Percentiles rank a stretch among this genome's conserved stretches.
Conservation (phyloP, 306 rosid species). For the Pterocarpus santalinus region DNA sequence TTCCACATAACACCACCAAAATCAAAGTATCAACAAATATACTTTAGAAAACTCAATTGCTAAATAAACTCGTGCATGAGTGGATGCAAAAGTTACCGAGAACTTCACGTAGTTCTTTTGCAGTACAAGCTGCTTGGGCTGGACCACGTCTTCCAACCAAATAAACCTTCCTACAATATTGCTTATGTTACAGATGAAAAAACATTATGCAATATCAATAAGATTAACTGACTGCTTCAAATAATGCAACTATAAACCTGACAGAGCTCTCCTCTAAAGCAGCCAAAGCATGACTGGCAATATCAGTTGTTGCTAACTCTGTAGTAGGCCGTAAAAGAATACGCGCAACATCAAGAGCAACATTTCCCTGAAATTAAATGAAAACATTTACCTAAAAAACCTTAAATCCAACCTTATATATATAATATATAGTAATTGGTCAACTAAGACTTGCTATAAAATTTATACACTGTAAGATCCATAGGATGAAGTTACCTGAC, state of each 20-base stretch:
- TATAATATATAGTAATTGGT: conserved; percentile 23
- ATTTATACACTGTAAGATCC: conserved; percentile 13
- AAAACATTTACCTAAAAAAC: conserved; percentile 33
- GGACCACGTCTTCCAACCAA: conserved; percentile 99
- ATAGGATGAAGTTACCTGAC: conserved; percentile 69
- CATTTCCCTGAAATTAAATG: conserved; percentile 83
- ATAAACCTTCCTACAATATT: conserved; percentile 75
- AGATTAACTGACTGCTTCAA: conserved; percentile 17
- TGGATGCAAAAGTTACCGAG: conserved; percentile 69
- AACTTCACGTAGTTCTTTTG: conserved; percentile 92
- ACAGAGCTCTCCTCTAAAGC: conserved; percentile 79
- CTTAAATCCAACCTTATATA: conserved; percentile 13
- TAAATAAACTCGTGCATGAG: conserved; percentile 15
- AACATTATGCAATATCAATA: conserved; percentile 30
- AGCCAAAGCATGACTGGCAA: conserved; percentile 85
- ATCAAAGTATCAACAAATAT: conserved; percentile 18
- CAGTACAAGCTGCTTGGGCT: conserved; percentile 95
- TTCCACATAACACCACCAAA: conserved; percentile 34
- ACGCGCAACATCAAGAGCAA: conserved; percentile 93
- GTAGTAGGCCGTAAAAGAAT: conserved; percentile 76
- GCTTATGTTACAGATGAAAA: conserved; percentile 34
- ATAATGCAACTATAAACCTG: conserved; percentile 61
- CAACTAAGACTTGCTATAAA: background rate
- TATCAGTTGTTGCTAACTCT: conserved; percentile 85
- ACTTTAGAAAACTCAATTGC: conserved; percentile 14